Base-by-base conservation (phyloP, 2,329 filamentous ascomycete genomes). In the Graphium sp. region DNA sequence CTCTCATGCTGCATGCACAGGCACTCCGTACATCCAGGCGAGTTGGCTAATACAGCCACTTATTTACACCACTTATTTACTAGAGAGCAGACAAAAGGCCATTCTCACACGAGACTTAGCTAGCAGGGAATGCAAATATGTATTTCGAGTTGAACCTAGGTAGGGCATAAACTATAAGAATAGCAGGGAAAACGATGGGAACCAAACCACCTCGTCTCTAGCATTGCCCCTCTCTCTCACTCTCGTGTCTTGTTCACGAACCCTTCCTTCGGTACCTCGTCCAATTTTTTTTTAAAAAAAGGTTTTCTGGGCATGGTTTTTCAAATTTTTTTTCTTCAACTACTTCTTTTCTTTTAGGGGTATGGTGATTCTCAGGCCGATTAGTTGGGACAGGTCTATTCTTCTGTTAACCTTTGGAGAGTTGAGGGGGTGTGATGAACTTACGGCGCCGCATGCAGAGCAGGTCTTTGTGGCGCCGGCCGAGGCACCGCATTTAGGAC, bases 401-500 rank as follows among this genome's bases (percentile, higher is more conserved):
- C 4, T 17, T 11, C 24, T 17, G 14, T 26, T 7, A 14, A 26
- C 24, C 24, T 14, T 26, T n/a, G 18, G 13, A 24, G 18, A 25
- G 22, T 18, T 14, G 20, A 29, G 22, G 27, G 24, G 20, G 8
- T 18, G 14, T 22, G 17, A 10, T 14, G 19, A 19, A 56, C 66
- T 42, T 55, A 72, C 66, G 42, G 66, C 63, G 32, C 66, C 66
- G 52, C 66, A 72, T 33, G 56, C 52, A 33, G 43, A 40, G 54
- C 66, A 72, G 35, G 54, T 58, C 63, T 72, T 72, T 52, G 41
- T 40, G 23, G 41, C 40, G 39, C 53, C 53, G 39, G 59, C 56
- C 43, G 51, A 35, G 40, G 55, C 50, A 41, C 56, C 58, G 56
- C 66, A 72, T 54, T 64, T 68, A 53, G 66, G 66, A 58, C 66